Evolutionary conservation across 129 eudicot species (phyloP).

Genomic region (Heracleum sosnowskyi): DNA sequence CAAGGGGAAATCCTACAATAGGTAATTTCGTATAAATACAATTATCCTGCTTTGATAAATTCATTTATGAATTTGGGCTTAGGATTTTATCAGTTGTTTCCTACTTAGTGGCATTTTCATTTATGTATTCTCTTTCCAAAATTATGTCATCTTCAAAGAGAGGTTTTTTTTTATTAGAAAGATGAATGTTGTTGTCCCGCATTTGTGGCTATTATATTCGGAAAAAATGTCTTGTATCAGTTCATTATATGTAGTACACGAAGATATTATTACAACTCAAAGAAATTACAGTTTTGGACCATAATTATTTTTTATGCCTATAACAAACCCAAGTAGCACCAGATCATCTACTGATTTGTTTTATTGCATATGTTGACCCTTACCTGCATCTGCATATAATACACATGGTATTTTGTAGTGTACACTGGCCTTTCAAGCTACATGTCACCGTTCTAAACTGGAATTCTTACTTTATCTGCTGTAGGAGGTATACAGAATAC

Average conservation of each 20-base stretch:
- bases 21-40: slow-evolving; percentile 27
- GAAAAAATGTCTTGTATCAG: background rate
- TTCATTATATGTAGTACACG: background rate
- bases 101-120: background rate
- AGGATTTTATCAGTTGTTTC: background rate
- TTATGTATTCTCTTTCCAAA: background rate
- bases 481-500: slow-evolving; percentile 83
- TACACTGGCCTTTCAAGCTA: background rate
- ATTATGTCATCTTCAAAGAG: background rate
- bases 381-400: background rate
- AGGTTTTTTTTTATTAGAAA: too few species aligned
- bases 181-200: background rate
- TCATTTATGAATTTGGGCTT: background rate
- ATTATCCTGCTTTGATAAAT: background rate
- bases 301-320: background rate
- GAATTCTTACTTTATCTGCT: background rate
- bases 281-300: background rate
- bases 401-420: background rate
- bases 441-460: background rate
- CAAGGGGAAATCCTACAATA: slow-evolving; percentile 86
- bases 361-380: background rate
- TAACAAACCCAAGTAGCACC: background rate
- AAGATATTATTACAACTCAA: background rate
- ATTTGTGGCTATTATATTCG: background rate
- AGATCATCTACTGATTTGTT: background rate